Conservation (phyloP, 139 green algal species). For the Chlorella sp. region DNA sequence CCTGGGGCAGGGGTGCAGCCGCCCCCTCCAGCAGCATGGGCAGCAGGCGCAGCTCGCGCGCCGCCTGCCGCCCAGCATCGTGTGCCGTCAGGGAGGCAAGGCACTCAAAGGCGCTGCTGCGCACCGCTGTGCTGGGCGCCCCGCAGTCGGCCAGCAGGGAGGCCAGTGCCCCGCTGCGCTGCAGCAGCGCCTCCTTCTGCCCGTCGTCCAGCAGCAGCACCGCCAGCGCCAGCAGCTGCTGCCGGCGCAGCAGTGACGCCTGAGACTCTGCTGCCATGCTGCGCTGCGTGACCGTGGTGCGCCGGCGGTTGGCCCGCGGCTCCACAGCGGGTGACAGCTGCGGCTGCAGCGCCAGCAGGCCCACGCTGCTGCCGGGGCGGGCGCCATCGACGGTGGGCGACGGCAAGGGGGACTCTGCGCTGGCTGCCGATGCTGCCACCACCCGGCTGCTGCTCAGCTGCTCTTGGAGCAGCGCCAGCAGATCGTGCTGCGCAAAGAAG, state of each 20-base stretch:
- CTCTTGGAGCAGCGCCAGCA: constrained; percentile 7
- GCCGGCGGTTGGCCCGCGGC: not conserved
- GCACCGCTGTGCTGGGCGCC: constrained; percentile 3
- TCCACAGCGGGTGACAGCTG: not conserved
- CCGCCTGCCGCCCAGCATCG: constrained; percentile 35
- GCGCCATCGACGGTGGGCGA: not conserved
- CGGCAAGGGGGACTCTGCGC: not conserved
- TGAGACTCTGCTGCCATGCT: not conserved
- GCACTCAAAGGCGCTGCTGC: constrained; percentile 32
- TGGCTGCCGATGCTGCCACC: not conserved
- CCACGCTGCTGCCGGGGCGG: not conserved
- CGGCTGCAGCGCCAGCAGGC: not conserved
- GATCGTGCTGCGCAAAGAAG: constrained; percentile 11
- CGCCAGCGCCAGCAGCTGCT: constrained; percentile 22
- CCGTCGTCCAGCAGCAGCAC: constrained; percentile 31
- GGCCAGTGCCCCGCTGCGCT: not conserved
- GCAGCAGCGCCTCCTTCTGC: constrained; percentile 24
- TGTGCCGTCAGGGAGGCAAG: constrained; percentile 47
- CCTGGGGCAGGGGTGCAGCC: constrained; percentile 10
- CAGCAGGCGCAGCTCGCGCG: constrained; percentile 5
- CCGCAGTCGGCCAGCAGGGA: constrained; percentile 16
- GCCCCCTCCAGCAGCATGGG: constrained; percentile 38
- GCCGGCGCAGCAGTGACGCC: not conserved
- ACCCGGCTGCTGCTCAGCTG: constrained; percentile 8
- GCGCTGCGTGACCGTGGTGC: not conserved